Percentiles rank a stretch among this genome's conserved stretches.
These are phyloP conservation scores for Chlorokybus atmophyticus DNA, from an alignment of 139 green algal genomes.

Conservation along the genomic window DNA sequence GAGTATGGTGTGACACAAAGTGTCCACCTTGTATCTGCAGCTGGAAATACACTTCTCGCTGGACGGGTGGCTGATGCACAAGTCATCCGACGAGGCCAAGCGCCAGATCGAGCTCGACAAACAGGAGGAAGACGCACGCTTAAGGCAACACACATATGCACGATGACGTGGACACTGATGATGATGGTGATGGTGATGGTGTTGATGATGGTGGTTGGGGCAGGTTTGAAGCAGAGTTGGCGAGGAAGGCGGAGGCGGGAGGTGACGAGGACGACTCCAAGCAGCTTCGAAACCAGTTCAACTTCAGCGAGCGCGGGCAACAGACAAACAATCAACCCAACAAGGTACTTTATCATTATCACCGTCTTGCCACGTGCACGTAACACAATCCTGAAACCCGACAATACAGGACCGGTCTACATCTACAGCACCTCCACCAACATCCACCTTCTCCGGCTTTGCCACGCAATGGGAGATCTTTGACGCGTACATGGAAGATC, in stretches of 20 bases:
- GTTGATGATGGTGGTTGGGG: no score
- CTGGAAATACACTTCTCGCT: constrained; percentile 47
- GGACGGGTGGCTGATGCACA: constrained; percentile 69
- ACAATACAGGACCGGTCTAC: constrained; percentile 45
- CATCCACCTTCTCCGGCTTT: constrained; percentile 19
- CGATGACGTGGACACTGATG: not conserved
- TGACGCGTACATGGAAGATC: constrained; percentile 76
- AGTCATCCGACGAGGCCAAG: constrained; percentile 55
- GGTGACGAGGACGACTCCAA: constrained; percentile 43
- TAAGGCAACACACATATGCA: not conserved
- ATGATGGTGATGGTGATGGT: constrained; percentile 2
- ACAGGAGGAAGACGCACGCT: constrained; percentile 41
- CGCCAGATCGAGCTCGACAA: constrained; percentile 55
- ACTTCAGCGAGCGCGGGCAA: constrained; percentile 68
- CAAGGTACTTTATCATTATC: no score
- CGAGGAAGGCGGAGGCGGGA: not conserved
- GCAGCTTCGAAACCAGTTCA: constrained; percentile 82
- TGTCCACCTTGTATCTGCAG: no score
- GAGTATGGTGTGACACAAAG: no score
- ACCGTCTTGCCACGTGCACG: no score
- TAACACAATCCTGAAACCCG: no score
- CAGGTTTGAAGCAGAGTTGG: not conserved
- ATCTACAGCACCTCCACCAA: constrained; percentile 63
- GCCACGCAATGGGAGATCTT: constrained; percentile 69
- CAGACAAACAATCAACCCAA: constrained; percentile 34